Percentiles rank a stretch among this genome's conserved stretches.
Conservation (phyloP, 495 filamentous ascomycete species). For the Hapsidospora chrysogenum region DNA sequence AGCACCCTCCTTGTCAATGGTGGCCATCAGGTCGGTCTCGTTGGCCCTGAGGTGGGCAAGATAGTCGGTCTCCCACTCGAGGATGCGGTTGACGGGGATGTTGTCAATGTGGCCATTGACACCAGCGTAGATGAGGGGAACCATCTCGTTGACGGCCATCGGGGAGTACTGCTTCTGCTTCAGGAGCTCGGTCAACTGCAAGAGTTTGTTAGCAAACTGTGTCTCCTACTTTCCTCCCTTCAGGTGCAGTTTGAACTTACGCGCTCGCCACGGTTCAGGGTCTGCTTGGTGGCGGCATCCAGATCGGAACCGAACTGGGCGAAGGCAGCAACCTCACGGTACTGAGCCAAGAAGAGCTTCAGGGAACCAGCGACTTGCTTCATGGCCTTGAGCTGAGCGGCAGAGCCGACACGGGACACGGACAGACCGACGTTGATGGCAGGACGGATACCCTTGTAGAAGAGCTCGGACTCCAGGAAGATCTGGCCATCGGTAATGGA, state of each 20-base stretch:
- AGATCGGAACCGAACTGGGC: slow-evolving; percentile 99
- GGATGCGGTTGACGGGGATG: slow-evolving; percentile 75
- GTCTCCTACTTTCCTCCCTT: not conserved
- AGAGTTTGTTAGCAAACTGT: slow-evolving; percentile 15
- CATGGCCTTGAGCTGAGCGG: slow-evolving; percentile 99
- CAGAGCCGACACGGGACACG: slow-evolving; percentile 98
- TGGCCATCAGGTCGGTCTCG: slow-evolving; percentile 65
- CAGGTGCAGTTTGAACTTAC: slow-evolving; percentile 30
- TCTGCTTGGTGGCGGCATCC: slow-evolving; percentile 98
- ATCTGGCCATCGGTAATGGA: slow-evolving; percentile 99
- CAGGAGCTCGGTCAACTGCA: slow-evolving; percentile 76
- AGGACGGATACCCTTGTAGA: slow-evolving; percentile 99
- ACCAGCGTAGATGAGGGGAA: slow-evolving; percentile 98
- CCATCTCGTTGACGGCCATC: slow-evolving; percentile 99
- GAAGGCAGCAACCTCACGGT: slow-evolving; percentile 99
- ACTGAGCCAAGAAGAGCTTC: slow-evolving; percentile 99
- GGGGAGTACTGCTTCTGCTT: slow-evolving; percentile 99
- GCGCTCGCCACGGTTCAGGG: slow-evolving; percentile 94
- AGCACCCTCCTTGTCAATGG: slow-evolving; percentile 92
- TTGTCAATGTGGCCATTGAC: slow-evolving; percentile 88
- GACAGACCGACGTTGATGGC: slow-evolving; percentile 99
- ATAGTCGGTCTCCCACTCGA: slow-evolving; percentile 88
- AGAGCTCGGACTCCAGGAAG: slow-evolving; percentile 97
- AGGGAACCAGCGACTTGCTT: slow-evolving; percentile 99
- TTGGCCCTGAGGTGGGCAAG: slow-evolving; percentile 77